Conservation (phyloP, 2,329 filamentous ascomycete species). For the Colletotrichum trifolii region DNA sequence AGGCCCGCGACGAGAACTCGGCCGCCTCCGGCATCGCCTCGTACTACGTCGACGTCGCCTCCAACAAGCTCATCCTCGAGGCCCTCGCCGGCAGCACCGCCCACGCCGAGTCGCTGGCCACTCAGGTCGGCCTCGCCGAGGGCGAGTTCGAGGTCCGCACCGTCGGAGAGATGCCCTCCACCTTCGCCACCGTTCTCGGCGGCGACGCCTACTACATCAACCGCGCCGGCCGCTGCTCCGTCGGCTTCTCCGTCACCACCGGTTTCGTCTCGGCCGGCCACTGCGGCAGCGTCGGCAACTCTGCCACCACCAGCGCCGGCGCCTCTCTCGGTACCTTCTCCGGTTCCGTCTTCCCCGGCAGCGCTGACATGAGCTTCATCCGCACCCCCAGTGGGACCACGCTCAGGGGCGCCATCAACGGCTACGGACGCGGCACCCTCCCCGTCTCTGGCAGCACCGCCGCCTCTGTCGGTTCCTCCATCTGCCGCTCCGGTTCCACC, state of each 20-base stretch:
- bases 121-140: slow-evolving; percentile 49
- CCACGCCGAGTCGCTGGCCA: slow-evolving; percentile 48
- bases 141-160: slow-evolving; percentile 50
- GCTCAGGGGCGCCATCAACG: slow-evolving; percentile 47
- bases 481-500: slow-evolving; percentile 56
- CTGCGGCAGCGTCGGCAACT: slow-evolving; percentile 47
- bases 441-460: slow-evolving; percentile 52
- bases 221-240: slow-evolving; percentile 47
- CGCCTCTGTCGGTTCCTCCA: slow-evolving; percentile 46
- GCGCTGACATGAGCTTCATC: slow-evolving; percentile 51
- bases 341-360: slow-evolving; percentile 52
- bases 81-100: slow-evolving; percentile 48
- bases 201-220: slow-evolving; percentile 53
- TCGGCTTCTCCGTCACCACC: slow-evolving; percentile 53
- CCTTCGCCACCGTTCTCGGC: slow-evolving; percentile 48
- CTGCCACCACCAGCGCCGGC: slow-evolving; percentile 47
- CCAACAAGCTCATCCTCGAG: slow-evolving; percentile 55
- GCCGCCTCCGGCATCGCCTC: slow-evolving; percentile 47
- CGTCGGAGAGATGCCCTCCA: slow-evolving; percentile 47
- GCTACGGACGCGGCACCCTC: slow-evolving; percentile 48
- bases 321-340: slow-evolving; percentile 49
- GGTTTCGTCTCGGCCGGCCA: slow-evolving; percentile 54
- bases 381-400: slow-evolving; percentile 48
- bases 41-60: slow-evolving; percentile 51
- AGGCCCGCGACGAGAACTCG: slow-evolving; percentile 41